Base-by-base conservation (phyloP, 257 asterid genomes). In the Penstemon davidsonii region DNA sequence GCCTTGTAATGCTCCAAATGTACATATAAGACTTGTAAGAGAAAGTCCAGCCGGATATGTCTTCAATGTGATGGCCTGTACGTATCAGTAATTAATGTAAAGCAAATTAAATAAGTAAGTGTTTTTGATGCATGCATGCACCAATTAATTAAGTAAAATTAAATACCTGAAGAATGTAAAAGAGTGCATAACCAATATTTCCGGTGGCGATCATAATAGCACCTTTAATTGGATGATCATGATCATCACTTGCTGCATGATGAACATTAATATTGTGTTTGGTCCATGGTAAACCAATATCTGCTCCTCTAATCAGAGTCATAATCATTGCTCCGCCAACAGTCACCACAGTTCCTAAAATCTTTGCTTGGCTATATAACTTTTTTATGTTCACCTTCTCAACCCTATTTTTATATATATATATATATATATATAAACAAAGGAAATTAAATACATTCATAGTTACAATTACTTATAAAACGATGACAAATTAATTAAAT, bases 301-400 rank as follows among this genome's bases (percentile, higher is more conserved):
- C 55, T 0, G 80, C 78, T 15, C 97, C 97, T 38, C 15, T 56
- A 3, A 84, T 59, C 7, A 90, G 71, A 4, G 87, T 88, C 88
- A 90, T 77, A 11, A 90, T 76, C 93, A 85, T 86, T 6, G 97
- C 96, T 10, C 97, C 97, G 39, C 90, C 84, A 19, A 85, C 83
- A 0, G 95, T 86, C 2, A 86, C 80, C 12, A 82, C 4, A 9
- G 96, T 91, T 25, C 97, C 97, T 0, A 77, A 3, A 4, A 88
- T 74, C 70, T 88, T 88, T 39, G 83, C 92, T 40, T 80, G 86
- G 66, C 88, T 86, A 0, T 63, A 73, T 15, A 82, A 0, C 11
- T 63, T 76, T 52, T 56, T 84, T 62, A 83, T 43, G 25, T 85
- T 80, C 80, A 88, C 89, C 63, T 64, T 73, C 77, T 90, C 97